A percentile compares a stretch with the other conserved stretches of the same genome.
Conservation (phyloP, 805 yeast genomes). For the Aciculoconidium aculeatum region DNA sequence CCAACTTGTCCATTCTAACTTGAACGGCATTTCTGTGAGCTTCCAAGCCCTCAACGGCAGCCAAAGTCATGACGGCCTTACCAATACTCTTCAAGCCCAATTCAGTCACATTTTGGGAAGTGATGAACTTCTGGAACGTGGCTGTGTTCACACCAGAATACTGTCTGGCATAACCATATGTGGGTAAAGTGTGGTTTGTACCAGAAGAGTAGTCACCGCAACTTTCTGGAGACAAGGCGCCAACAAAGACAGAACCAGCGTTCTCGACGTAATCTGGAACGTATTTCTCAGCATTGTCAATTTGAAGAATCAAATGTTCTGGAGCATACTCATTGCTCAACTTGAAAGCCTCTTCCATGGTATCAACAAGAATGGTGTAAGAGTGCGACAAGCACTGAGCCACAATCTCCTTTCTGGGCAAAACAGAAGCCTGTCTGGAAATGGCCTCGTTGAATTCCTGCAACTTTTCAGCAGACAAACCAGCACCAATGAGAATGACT, state of each 20-base stretch:
- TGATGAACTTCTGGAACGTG: conserved; percentile 91
- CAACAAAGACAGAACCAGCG: conserved; percentile 97
- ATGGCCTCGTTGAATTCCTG: conserved; percentile 75
- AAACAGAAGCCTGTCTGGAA: conserved; percentile 69
- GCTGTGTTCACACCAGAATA: conserved; percentile 96
- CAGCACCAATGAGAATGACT: conserved; percentile 85
- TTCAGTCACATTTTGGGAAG: conserved; percentile 84
- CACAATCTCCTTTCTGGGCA: conserved; percentile 92
- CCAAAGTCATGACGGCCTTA: conserved; percentile 92
- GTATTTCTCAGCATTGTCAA: conserved; percentile 67
- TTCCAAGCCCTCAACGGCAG: conserved; percentile 93
- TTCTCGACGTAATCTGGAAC: conserved; percentile 71
- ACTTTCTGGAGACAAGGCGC: conserved; percentile 93
- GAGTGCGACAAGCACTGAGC: conserved; percentile 92
- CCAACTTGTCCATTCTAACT: conserved; percentile 82
- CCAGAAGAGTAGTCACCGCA: conserved; percentile 99
- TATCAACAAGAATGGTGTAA: conserved; percentile 62
- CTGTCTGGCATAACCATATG: conserved; percentile 97
- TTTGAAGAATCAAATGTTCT: conserved; percentile 92
- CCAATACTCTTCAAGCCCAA: conserved; percentile 87
- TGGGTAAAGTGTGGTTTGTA: conserved; percentile 97
- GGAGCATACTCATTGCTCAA: conserved; percentile 93
- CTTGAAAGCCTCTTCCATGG: conserved; percentile 75
- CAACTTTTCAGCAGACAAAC: conserved; percentile 53
- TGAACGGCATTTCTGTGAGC: conserved; percentile 97